phyloP scores from a whole-genome alignment of 192 early-diverging fungal species.

The Ambispora gerdemannii region DNA sequence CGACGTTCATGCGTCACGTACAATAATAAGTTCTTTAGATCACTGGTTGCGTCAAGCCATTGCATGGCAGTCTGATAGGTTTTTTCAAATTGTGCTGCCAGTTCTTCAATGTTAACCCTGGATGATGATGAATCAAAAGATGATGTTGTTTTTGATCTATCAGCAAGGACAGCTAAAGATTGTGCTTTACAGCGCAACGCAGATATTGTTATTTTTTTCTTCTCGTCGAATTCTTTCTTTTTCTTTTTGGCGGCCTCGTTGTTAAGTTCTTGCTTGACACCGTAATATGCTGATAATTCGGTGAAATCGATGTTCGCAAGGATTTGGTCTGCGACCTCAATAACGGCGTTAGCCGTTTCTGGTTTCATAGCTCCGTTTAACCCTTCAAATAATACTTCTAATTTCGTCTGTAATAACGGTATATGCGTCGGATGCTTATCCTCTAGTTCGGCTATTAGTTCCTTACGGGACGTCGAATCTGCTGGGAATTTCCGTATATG shows the following conservation, averaged over 20 bases:
- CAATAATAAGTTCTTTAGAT: conserved; percentile 53
- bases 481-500: conserved; percentile 75
- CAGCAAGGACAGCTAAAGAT: conserved; percentile 49
- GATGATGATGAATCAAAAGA: too few relatives aligned
- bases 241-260: conserved; percentile 50
- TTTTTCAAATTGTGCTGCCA: conserved; percentile 49
- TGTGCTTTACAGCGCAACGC: conserved; percentile 61
- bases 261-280: conserved; percentile 47
- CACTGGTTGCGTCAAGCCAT: conserved; percentile 59
- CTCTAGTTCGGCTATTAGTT: conserved; percentile 60
- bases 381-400: conserved; percentile 56
- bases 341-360: conserved; percentile 48
- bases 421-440: conserved; percentile 55
- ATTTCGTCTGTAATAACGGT: conserved; percentile 50
- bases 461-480: conserved; percentile 52
- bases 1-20: conserved; percentile 56
- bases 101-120: conserved; percentile 33
- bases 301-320: conserved; percentile 53
- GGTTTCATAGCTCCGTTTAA: conserved; percentile 47
- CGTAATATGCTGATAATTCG: conserved; percentile 67
- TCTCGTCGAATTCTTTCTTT: conserved; percentile 71
- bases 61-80: conserved; percentile 54
- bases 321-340: conserved; percentile 55
- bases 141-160: conserved; percentile 36
- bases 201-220: conserved; percentile 60